Evolutionary conservation across 1,284 basidiomycete genomes (phyloP), one percentile per base, ranked within the genome.

Genomic region (Amylostereum chailletii): DNA sequence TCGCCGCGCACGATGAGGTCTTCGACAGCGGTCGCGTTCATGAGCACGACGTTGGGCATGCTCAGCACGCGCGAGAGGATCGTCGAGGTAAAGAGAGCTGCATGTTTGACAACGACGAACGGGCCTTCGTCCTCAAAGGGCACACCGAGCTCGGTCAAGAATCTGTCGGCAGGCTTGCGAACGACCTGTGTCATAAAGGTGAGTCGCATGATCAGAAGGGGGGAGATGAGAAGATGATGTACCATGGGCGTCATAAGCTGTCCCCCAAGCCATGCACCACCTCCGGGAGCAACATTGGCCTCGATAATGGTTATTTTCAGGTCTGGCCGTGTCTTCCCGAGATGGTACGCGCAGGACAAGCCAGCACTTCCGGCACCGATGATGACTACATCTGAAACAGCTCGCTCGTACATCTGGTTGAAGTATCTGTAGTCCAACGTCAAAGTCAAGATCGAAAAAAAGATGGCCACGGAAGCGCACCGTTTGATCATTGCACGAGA

Each of bases 171-270:
- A 3, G 85, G 90, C 69, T 91, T 91, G 53, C 87, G 81, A 49
- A 91, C 81, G 44, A 91, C 74, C 81, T 83, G 32, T n/a, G 30
- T n/a, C 26, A 38, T 32, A 29, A 29, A 29, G 9, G 3, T 11
- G 11, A 30, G 37, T 41, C 8, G 11, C 3, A n/a, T 8, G 11
- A 10, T 33, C 3, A 5, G 27, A 40, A 42, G 30, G 42, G 31
- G 30, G 2, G 4, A 33, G 8, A 34, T 8, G 19, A 47, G 36
- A 44, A 32, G 4, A 8, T 3, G 39, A 49, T 61, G 41, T 58
- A 77, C 87, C 88, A 91, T 91, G 0, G 86, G 81, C 1, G 79
- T 81, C 87, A 91, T 90, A 47, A 91, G 70, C 66, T 92, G 88
- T 1, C 88, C 89, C 36, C 86, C 85, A 43, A 88, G 75, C 86